Evolutionary conservation across 768 basidiomycete genomes (phyloP), one percentile per base, ranked within the genome.

Genomic region (Lactifluus subvellereus): DNA sequence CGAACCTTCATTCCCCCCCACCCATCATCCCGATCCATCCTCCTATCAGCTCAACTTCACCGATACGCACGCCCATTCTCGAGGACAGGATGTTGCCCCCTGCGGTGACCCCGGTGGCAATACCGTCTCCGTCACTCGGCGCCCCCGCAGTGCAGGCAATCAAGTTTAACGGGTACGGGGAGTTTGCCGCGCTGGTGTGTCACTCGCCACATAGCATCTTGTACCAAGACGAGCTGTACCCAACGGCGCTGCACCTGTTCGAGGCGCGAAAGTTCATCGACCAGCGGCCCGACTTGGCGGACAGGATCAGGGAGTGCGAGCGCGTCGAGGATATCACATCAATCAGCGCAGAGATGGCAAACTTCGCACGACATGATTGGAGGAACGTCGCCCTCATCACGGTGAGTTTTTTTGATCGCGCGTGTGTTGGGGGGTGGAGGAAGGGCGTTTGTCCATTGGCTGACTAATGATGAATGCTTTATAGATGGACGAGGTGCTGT

Each of bases 161-260:
- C 71, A 70, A 61, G 81, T 84, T 70, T 73, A 65, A 70, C 49
- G 67, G 66, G 43, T 43, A 49, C 32, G 64, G 65, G 40, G 71
- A 74, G 13, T 77, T 75, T 57, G 69, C 76, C 0, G 79, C 78
- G 0, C 86, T 91, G 72, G 74, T 88, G 71, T 88, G 84, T 68
- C 82, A 84, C 67, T 89, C 89, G 1, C 81, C 77, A 0, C 84
- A 89, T 67, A 77, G 77, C 5, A 79, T 93, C n/a, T 60, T 84
- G 57, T 85, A 84, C 71, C 71, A 77, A 38, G 77, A 82, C 38
- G 75, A 75, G 59, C 72, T 73, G 47, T 93, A 85, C 68, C 87
- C 87, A 1, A 87, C 84, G 2, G 89, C 86, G 9, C 72, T 84
- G 67, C 90, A 92, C 67, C 77, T 92, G n/a, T 80, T 84, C 58